Conservation (phyloP, 225 moss, liverwort and hornwort genomes). For the Physcomitrium patens region DNA sequence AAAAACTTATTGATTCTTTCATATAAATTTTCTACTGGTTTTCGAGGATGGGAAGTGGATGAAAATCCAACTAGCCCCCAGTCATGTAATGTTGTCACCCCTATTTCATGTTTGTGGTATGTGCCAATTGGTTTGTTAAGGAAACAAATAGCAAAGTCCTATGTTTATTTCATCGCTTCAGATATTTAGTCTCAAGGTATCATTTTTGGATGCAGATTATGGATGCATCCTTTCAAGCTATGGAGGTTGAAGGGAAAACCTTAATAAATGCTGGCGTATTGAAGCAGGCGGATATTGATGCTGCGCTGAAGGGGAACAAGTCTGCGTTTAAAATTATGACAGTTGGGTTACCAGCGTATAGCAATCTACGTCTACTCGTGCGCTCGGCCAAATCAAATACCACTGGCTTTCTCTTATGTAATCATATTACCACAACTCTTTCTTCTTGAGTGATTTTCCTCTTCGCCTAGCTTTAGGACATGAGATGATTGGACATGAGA, state of each 20-base stretch:
- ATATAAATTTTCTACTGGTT: too few relatives aligned
- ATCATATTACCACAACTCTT: slow-evolving; percentile 24
- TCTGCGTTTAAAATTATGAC: slow-evolving; percentile 51
- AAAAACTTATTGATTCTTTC: too few relatives aligned
- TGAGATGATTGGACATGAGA: slow-evolving; percentile 10
- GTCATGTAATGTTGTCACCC: neutral
- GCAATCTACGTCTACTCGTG: slow-evolving; percentile 38
- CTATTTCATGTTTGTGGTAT: slow-evolving; percentile 6
- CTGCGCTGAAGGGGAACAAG: slow-evolving; percentile 57
- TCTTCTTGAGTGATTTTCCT: neutral
- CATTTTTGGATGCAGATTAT: slow-evolving; percentile 58
- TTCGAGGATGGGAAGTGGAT: too few relatives aligned
- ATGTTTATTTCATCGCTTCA: slow-evolving; percentile 1
- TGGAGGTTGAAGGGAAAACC: slow-evolving; percentile 54
- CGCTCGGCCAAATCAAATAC: slow-evolving; percentile 55
- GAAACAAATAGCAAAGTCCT: neutral
- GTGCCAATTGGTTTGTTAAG: slow-evolving; percentile 7
- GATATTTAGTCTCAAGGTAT: neutral
- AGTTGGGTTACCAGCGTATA: slow-evolving; percentile 59
- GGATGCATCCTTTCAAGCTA: slow-evolving; percentile 56
- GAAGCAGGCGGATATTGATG: slow-evolving; percentile 65
- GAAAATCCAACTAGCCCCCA: neutral
- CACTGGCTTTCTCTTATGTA: slow-evolving; percentile 66
- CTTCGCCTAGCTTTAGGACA: slow-evolving; percentile 12
- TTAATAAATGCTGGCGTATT: slow-evolving; percentile 62